A percentile compares a stretch with the other conserved stretches of the same genome.
These are phyloP conservation scores for Botrytis pseudocinerea DNA, from an alignment of 2,329 filamentous ascomycete species.

Conservation along the genomic window DNA sequence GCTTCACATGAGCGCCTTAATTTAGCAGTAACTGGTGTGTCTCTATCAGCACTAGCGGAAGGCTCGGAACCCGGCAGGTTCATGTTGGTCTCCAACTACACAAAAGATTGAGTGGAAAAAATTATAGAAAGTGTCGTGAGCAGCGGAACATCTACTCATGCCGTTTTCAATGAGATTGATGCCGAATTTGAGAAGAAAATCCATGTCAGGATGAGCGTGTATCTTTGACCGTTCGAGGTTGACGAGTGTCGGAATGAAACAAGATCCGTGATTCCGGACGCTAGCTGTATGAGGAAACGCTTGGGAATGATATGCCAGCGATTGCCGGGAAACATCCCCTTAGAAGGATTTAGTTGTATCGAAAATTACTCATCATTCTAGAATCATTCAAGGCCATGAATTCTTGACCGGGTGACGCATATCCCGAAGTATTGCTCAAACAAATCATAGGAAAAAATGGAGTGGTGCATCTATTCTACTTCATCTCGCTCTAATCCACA, in stretches of 20 bases:
- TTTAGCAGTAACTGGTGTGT: conserved; percentile 10
- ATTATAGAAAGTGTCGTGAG: background rate
- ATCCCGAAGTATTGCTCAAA: background rate
- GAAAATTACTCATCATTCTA: background rate
- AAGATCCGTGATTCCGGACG: conserved; percentile 10
- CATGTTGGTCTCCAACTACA: background rate
- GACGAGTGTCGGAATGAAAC: conserved; percentile 5
- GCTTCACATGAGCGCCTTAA: conserved; percentile 49
- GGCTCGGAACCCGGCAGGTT: background rate
- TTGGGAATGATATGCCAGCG: background rate
- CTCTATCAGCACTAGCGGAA: background rate
- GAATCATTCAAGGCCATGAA: background rate
- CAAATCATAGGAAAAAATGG: background rate
- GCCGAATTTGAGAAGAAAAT: background rate
- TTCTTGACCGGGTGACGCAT: background rate
- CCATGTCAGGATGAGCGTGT: background rate
- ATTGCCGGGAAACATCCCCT: background rate
- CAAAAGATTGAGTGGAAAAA: too few species aligned
- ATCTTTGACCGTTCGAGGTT: conserved; percentile 10
- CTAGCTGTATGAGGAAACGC: background rate
- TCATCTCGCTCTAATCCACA: background rate
- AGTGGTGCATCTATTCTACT: background rate
- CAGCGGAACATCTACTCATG: background rate
- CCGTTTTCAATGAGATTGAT: background rate
- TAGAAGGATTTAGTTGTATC: background rate